Conservation (phyloP, 768 basidiomycete genomes). For the Leccinum fibrillosum region DNA sequence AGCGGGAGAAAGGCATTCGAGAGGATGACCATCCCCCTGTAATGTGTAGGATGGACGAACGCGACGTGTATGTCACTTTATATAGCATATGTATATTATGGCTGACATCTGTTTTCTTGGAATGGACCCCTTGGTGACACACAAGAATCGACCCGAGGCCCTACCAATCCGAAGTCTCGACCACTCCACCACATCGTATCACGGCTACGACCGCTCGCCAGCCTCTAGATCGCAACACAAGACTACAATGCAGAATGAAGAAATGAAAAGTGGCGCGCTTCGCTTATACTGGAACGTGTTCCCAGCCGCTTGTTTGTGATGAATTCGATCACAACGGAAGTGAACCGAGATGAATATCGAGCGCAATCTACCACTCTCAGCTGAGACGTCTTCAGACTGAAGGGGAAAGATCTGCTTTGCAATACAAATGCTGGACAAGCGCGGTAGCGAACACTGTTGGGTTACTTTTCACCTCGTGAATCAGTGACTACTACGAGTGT, state of each 20-base stretch:
- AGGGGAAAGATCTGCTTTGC: not conserved
- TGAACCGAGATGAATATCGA: not conserved
- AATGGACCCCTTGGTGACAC: not conserved
- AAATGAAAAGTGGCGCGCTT: too few relatives aligned
- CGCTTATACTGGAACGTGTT: not conserved
- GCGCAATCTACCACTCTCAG: not conserved
- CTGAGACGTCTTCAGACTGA: not conserved
- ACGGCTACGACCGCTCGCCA: not conserved
- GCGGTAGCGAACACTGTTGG: not conserved
- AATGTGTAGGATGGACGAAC: not conserved
- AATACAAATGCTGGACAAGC: not conserved
- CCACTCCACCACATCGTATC: not conserved
- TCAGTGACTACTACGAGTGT: not conserved
- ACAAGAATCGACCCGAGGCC: not conserved
- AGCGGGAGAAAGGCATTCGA: conserved; percentile 12
- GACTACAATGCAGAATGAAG: not conserved
- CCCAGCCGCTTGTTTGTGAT: too few relatives aligned
- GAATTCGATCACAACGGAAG: too few relatives aligned
- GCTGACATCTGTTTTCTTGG: not conserved
- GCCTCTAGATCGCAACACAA: not conserved
- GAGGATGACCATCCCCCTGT: conserved; percentile 20
- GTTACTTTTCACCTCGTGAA: not conserved
- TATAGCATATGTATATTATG: not conserved
- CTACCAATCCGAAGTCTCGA: too few relatives aligned
- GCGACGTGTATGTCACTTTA: not conserved